These are phyloP conservation scores for Geranium rotundifolium DNA, from an alignment of 345 rosid genomes.

Conservation along the genomic window DNA sequence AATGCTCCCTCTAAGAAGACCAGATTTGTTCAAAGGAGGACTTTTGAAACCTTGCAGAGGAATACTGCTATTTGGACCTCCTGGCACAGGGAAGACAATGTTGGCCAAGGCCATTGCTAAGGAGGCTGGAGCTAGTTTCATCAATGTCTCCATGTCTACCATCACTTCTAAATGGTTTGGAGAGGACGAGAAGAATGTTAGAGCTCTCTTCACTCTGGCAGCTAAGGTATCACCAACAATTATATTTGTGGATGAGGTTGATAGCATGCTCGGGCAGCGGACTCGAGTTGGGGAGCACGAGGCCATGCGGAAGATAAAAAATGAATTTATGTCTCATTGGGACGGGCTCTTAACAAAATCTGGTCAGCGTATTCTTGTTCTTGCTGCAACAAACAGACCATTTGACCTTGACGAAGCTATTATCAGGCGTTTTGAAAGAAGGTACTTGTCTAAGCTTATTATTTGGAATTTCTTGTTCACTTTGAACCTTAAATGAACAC, in stretches of 20 bases:
- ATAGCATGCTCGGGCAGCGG: slow-evolving; percentile 96
- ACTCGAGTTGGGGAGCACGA: slow-evolving; percentile 91
- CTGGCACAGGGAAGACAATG: slow-evolving; percentile 98
- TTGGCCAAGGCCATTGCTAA: slow-evolving; percentile 93
- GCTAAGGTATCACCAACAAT: slow-evolving; percentile 92
- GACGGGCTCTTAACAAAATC: slow-evolving; percentile 80
- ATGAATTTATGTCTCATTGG: slow-evolving; percentile 50
- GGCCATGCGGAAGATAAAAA: slow-evolving; percentile 38
- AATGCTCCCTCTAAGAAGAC: slow-evolving; percentile 90
- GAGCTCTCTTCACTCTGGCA: slow-evolving; percentile 84
- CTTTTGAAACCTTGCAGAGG: slow-evolving; percentile 90
- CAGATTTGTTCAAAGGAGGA: slow-evolving; percentile 82
- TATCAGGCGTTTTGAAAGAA: slow-evolving; percentile 82
- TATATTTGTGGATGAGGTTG: slow-evolving; percentile 91
- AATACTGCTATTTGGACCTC: slow-evolving; percentile 95
- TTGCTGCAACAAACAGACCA: slow-evolving; percentile 94
- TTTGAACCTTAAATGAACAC: no score
- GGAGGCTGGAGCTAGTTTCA: slow-evolving; percentile 96
- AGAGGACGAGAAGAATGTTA: slow-evolving; percentile 93
- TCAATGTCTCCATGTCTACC: slow-evolving; percentile 92
- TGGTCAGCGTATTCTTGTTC: slow-evolving; percentile 79
- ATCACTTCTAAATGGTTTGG: slow-evolving; percentile 98
- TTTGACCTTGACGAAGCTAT: slow-evolving; percentile 95
- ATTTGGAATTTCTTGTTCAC: no score
- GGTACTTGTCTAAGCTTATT: slow-evolving; percentile 24